These are phyloP conservation scores for Chaetomium strumarium DNA, from an alignment of 2,329 filamentous ascomycete genomes.

Conservation along the genomic window DNA sequence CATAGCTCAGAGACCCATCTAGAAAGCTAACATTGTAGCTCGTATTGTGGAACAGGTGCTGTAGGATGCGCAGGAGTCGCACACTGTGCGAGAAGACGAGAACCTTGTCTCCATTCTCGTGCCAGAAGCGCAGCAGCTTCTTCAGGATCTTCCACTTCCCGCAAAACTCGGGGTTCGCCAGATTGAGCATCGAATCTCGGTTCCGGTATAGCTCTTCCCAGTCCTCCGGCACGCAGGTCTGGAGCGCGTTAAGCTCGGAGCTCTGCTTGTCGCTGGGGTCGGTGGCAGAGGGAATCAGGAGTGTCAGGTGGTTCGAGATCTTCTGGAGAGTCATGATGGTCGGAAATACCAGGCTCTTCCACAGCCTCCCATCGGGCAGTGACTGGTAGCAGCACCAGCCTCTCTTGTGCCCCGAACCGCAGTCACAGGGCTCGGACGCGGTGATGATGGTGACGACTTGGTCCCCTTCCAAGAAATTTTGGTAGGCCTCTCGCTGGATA, in stretches of 20 bases:
- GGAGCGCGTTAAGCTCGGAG: conserved; percentile 69
- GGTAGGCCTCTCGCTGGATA: conserved; percentile 75
- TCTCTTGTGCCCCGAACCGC: conserved; percentile 60
- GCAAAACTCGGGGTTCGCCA: conserved; percentile 84
- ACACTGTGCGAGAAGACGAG: conserved; percentile 94
- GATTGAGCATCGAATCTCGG: conserved; percentile 71
- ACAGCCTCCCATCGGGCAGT: conserved; percentile 55
- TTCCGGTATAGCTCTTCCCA: conserved; percentile 71
- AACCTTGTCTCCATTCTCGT: conserved; percentile 85
- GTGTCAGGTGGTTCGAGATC: conserved; percentile 84
- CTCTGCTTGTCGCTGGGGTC: conserved; percentile 67
- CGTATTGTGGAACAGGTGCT: conserved; percentile 79
- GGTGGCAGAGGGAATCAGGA: conserved; percentile 64
- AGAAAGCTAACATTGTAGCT: conserved; percentile 88
- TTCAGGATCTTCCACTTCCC: conserved; percentile 94
- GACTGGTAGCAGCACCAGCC: conserved; percentile 74
- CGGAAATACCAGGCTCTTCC: conserved; percentile 79
- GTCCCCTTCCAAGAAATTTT: conserved; percentile 69
- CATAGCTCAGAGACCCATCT: conserved; percentile 76
- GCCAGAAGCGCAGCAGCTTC: conserved; percentile 84
- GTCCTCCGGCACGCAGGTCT: conserved; percentile 65
- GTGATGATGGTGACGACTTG: conserved; percentile 63
- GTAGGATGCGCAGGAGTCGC: conserved; percentile 73
- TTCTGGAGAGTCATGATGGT: conserved; percentile 78
- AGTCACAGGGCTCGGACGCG: conserved; percentile 63